A percentile compares a stretch with the other conserved stretches of the same genome.
Evolutionary conservation across 495 filamentous ascomycete species (phyloP).

Genomic region (Penicillium dipodomyicola): DNA sequence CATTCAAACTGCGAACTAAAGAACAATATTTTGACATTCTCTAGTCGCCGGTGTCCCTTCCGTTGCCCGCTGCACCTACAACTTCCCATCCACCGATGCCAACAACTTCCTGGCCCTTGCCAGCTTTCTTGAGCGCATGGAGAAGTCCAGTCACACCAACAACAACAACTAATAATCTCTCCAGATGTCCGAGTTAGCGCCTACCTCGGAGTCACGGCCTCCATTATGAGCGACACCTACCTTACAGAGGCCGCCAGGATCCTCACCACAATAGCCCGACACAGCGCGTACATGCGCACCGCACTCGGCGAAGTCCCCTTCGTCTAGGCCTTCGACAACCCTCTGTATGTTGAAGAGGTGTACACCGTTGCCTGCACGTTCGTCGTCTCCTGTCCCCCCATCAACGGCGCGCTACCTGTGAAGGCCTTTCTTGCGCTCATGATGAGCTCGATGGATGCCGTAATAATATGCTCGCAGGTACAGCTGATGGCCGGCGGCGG

Average conservation of each 20-base stretch:
- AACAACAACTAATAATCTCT: background rate
- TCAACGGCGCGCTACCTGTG: conserved; percentile 54
- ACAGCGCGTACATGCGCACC: conserved; percentile 57
- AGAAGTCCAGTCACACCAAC: background rate
- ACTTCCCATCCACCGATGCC: conserved; percentile 51
- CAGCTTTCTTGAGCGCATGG: conserved; percentile 50
- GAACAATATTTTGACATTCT: conserved; percentile 3
- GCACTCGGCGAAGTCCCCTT: conserved; percentile 49
- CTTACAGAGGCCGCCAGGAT: conserved; percentile 63
- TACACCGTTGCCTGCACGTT: conserved; percentile 60
- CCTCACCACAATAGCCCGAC: conserved; percentile 60
- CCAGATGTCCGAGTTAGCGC: conserved; percentile 54
- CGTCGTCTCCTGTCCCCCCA: conserved; percentile 55
- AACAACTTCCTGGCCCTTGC: conserved; percentile 50
- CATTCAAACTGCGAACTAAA: background rate
- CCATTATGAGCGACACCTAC: conserved; percentile 50
- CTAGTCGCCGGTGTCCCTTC: conserved; percentile 44
- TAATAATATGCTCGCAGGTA: conserved; percentile 21
- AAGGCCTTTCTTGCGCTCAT: conserved; percentile 53
- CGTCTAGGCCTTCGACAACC: conserved; percentile 56
- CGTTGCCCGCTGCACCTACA: conserved; percentile 55
- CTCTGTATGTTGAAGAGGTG: conserved; percentile 57
- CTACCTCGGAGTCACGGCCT: conserved; percentile 61
- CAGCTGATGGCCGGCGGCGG: conserved; percentile 15
- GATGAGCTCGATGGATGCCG: conserved; percentile 11